phyloP scores from a whole-genome alignment of 2,329 filamentous ascomycete species.

The Monascus ruber region DNA sequence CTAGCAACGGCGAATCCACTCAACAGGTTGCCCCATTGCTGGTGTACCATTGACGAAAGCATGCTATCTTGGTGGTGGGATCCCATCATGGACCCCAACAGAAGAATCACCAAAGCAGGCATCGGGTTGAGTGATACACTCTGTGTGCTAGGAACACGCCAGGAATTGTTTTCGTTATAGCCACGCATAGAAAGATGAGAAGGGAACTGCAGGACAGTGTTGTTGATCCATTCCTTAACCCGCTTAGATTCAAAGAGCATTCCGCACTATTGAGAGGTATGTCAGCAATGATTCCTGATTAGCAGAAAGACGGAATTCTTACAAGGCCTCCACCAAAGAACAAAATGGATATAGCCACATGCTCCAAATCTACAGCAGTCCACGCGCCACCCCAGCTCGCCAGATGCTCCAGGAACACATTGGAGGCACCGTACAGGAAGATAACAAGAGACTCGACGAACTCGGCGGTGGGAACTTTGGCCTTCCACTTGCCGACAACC shows the following conservation, averaged over 20 bases:
- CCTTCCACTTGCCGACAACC: conserved; percentile 51
- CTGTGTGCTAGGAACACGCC: conserved; percentile 55
- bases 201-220: conserved; percentile 33
- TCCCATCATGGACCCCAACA: conserved; percentile 90
- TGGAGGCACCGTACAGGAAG: conserved; percentile 77
- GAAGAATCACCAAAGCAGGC: conserved; percentile 72
- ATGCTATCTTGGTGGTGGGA: conserved; percentile 76
- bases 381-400: conserved; percentile 59
- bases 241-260: conserved; percentile 72
- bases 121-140: conserved; percentile 74
- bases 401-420: conserved; percentile 87
- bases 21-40: conserved; percentile 83
- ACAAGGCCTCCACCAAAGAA: conserved; percentile 88
- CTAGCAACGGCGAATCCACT: conserved; percentile 70
- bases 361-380: conserved; percentile 73
- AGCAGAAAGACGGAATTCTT: conserved; percentile 13
- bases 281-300: no score
- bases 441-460: conserved; percentile 85
- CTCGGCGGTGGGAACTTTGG: conserved; percentile 60
- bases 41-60: conserved; percentile 84
- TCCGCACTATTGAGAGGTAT: conserved; percentile 43
- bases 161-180: conserved; percentile 36
- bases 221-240: conserved; percentile 50
- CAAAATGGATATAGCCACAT: conserved; percentile 82
- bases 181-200: conserved; percentile 20